Evolutionary conservation across 2,329 filamentous ascomycete species (phyloP), one percentile per base, ranked within the genome.

Genomic region (Fusarium mexicanum): DNA sequence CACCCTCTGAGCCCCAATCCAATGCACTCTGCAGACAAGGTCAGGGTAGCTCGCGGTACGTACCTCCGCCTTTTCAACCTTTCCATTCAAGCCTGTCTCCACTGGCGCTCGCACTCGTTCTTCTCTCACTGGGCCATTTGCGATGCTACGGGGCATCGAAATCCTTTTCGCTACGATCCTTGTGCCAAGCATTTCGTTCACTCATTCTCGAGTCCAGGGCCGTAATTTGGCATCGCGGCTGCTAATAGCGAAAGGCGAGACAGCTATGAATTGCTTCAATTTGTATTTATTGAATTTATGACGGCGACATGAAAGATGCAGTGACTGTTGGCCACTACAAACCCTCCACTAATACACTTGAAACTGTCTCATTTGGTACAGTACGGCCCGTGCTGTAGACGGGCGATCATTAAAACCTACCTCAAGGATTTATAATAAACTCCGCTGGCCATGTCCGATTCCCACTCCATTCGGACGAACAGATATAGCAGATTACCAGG

Each of bases 1-100:
- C 65, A 59, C 54, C 59, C 67, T 53, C 71, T 74, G 64, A 69
- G 72, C 64, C 73, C 65, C 65, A 68, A 68, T 38, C 67, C 67
- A 64, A 69, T 61, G 61, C 48, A 50, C 44, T 50, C 43, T 62
- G 33, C 54, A 50, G 40, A 53, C 38, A 48, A 40, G 64, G 64
- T 20, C 31, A 64, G 41, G 59, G 64, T 54, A 64, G 53, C 43
- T 51, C 18, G 5, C 3, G 64, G 68, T 74, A 74, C 72, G 71
- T 74, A 74, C 50, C 71, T 74, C 71, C 71, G 71, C 71, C 71
- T 74, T 74, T 73, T 74, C 67, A 61, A 67, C 59, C 71, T 61
- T 64, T 55, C 24, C 51, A 41, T 41, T 41, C 20, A 41, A 55
- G 37, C 26, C 35, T 29, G 35, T 55, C 51, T 33, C 69, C 46